These are phyloP conservation scores for Geosmithia flava DNA, from an alignment of 2,329 filamentous ascomycete species.

Conservation along the genomic window DNA sequence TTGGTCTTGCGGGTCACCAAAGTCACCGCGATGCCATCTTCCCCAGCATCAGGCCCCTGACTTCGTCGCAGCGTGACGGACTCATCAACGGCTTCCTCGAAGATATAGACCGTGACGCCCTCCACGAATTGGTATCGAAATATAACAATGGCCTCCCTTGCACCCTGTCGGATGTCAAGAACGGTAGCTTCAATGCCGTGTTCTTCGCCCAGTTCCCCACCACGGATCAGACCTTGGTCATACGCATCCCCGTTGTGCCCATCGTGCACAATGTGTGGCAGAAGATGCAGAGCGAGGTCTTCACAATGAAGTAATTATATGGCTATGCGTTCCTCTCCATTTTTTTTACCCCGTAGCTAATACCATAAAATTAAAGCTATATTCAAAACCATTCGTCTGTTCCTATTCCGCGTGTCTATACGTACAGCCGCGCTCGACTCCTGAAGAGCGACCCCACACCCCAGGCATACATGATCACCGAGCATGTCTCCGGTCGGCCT, in stretches of 20 bases:
- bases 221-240: neutral
- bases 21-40: neutral
- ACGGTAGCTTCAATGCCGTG: neutral
- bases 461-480: conserved; percentile 5
- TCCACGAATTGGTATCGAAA: neutral
- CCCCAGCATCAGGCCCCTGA: neutral
- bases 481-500: conserved; percentile 4
- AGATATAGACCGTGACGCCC: neutral
- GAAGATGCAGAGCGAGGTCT: neutral
- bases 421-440: conserved; percentile 3
- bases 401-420: conserved; percentile 5
- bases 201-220: neutral
- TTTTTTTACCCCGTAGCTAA: neutral
- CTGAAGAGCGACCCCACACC: conserved; percentile 2
- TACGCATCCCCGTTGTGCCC: neutral
- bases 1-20: neutral
- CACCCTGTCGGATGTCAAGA: neutral
- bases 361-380: neutral
- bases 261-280: neutral
- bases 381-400: conserved; percentile 2
- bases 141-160: neutral
- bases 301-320: neutral
- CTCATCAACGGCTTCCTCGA: neutral
- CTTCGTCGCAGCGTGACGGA: neutral
- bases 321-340: neutral